Evolutionary conservation across 2,329 filamentous ascomycete species (phyloP).

Genomic region (Esteya vermicola): DNA sequence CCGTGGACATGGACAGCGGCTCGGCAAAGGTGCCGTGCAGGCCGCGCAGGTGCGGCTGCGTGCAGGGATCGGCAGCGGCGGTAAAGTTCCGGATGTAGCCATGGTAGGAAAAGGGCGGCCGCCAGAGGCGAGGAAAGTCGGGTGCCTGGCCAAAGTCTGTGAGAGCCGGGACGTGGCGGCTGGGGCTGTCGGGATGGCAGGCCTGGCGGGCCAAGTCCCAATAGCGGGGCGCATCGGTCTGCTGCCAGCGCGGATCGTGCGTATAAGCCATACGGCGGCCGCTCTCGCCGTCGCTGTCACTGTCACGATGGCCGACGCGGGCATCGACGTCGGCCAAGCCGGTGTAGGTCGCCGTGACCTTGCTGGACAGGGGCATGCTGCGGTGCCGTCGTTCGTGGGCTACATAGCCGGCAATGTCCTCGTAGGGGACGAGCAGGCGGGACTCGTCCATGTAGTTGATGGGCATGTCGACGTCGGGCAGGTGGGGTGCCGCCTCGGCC

Average conservation of each 20-base stretch:
- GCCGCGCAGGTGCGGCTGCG: constrained; percentile 30
- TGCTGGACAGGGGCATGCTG: constrained; percentile 24
- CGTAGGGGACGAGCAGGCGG: constrained; percentile 44
- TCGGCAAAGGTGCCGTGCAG: constrained; percentile 41
- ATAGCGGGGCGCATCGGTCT: constrained; percentile 33
- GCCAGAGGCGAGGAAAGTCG: constrained; percentile 10
- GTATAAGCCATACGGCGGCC: too few relatives aligned
- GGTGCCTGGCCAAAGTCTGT: constrained; percentile 18
- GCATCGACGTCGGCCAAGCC: constrained; percentile 23
- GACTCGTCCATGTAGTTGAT: constrained; percentile 53
- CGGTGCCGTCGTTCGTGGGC: constrained; percentile 29
- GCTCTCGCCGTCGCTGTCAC: too few relatives aligned
- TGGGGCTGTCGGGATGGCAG: constrained; percentile 41
- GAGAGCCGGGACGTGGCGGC: constrained; percentile 23
- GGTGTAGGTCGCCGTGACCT: constrained; percentile 29
- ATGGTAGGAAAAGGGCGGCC: constrained; percentile 17
- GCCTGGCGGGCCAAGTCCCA: constrained; percentile 44
- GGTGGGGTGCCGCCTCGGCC: constrained; percentile 31
- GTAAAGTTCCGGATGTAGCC: constrained; percentile 44
- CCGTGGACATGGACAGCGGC: constrained; percentile 31
- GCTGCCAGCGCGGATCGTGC: too few relatives aligned
- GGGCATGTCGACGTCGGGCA: constrained; percentile 53
- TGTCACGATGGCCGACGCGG: too few relatives aligned
- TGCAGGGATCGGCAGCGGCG: constrained; percentile 36
- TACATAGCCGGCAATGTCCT: constrained; percentile 37